Conservation (phyloP, 2,329 filamentous ascomycete genomes). For the Botrytis byssoidea region DNA sequence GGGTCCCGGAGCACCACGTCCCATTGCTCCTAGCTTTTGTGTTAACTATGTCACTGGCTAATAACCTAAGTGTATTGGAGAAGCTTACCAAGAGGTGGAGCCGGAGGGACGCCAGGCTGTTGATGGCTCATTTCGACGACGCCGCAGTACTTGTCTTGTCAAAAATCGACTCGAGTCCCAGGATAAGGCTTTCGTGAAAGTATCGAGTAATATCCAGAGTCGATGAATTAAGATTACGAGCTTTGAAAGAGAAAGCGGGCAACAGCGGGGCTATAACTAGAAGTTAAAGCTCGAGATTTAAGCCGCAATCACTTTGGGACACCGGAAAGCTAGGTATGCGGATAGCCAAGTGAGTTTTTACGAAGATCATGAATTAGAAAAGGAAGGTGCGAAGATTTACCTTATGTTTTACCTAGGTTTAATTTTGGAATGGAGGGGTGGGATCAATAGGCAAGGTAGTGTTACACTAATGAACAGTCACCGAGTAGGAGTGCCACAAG, state of each 20-base stretch:
- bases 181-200: not conserved
- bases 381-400: not conserved
- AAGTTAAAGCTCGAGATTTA: not conserved
- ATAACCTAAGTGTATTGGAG: not conserved
- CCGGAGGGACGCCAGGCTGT: not conserved
- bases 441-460: not conserved
- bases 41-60: not conserved
- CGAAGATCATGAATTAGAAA: not conserved
- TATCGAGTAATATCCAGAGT: not conserved
- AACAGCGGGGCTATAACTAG: constrained; percentile 10
- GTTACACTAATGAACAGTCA: constrained; percentile 5
- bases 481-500: constrained; percentile 17
- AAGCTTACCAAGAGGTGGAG: constrained; percentile 9
- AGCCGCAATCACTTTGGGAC: not conserved
- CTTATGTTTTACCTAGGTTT: not conserved
- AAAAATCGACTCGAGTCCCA: not conserved
- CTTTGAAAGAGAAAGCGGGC: not conserved
- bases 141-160: not conserved
- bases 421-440: constrained; percentile 2
- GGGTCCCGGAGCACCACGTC: not conserved
- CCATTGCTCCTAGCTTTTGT: not conserved
- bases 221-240: not conserved
- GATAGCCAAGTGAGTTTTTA: not conserved
- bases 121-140: constrained; percentile 4
- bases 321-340: not conserved